These are phyloP conservation scores for Chaetomiaceae sp. DNA, from an alignment of 2,329 filamentous ascomycete species.

Conservation along the genomic window DNA sequence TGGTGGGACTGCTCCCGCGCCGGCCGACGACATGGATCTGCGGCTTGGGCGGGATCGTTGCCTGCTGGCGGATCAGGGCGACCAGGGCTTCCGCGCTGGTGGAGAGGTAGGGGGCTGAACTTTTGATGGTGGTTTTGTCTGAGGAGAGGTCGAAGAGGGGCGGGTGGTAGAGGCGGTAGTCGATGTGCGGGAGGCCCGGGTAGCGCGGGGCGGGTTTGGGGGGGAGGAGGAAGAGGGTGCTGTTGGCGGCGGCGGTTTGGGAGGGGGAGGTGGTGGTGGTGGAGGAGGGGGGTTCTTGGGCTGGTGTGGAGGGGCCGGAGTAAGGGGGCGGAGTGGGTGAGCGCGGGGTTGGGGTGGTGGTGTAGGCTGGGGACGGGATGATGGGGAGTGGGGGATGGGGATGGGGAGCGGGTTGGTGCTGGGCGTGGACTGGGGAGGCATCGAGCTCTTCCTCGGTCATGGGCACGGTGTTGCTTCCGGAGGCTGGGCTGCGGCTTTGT, in stretches of 20 bases:
- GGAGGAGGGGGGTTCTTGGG: constrained; percentile 11
- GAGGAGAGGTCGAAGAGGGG: constrained; percentile 47
- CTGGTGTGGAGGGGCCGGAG: constrained; percentile 30
- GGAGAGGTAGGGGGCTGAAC: constrained; percentile 45
- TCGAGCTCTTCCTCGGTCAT: constrained; percentile 20
- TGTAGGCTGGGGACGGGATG: neutral
- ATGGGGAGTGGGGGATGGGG: neutral
- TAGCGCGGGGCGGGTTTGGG: constrained; percentile 34
- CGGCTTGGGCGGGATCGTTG: constrained; percentile 51
- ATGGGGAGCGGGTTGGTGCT: neutral
- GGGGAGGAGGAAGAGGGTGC: no score
- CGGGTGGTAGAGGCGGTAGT: constrained; percentile 50
- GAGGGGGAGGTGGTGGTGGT: neutral
- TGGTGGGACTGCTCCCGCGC: constrained; percentile 31
- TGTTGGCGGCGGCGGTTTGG: no score
- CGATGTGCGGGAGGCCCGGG: constrained; percentile 43
- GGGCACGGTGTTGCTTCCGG: constrained; percentile 19
- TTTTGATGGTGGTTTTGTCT: constrained; percentile 44
- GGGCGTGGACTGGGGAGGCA: constrained; percentile 3
- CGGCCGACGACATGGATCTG: constrained; percentile 46
- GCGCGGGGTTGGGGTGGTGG: neutral
- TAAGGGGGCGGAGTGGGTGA: constrained; percentile 32
- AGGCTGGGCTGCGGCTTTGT: constrained; percentile 10
- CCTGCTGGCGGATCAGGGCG: constrained; percentile 43
- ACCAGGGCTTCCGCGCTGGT: constrained; percentile 41